Percentiles rank a stretch among this genome's conserved stretches.
Conservation (phyloP, 495 filamentous ascomycete genomes). For the Xylaria scruposa region DNA sequence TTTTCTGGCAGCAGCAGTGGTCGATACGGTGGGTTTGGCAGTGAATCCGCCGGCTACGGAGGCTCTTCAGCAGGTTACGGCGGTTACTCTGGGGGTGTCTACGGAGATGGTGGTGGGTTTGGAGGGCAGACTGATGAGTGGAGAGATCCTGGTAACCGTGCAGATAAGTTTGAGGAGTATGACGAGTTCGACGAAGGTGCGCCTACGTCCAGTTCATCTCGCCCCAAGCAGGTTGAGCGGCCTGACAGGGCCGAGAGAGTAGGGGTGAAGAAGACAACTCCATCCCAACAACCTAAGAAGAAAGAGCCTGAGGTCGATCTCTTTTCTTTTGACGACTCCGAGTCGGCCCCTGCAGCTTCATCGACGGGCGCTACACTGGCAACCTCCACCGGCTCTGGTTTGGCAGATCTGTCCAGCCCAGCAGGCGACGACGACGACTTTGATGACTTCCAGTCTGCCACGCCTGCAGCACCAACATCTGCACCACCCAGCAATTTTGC, state of each 20-base stretch:
- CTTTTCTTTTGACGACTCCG: constrained; percentile 83
- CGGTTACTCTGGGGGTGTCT: constrained; percentile 86
- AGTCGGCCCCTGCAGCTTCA: constrained; percentile 48
- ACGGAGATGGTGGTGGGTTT: constrained; percentile 91
- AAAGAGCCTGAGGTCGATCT: constrained; percentile 88
- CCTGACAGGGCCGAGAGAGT: constrained; percentile 37
- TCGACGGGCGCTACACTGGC: constrained; percentile 56
- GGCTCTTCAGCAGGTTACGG: constrained; percentile 71
- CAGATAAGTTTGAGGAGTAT: constrained; percentile 93
- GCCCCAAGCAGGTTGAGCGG: constrained; percentile 51
- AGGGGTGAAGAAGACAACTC: constrained; percentile 60
- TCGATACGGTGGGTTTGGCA: constrained; percentile 89
- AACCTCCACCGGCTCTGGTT: constrained; percentile 54
- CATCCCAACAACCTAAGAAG: constrained; percentile 67
- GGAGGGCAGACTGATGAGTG: constrained; percentile 73
- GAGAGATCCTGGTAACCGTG: constrained; percentile 56
- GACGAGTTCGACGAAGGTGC: constrained; percentile 90
- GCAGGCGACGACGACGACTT: constrained; percentile 88
- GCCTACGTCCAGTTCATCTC: constrained; percentile 50
- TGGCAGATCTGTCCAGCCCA: constrained; percentile 58
- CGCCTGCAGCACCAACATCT: constrained; percentile 56
- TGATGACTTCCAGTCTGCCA: constrained; percentile 96
- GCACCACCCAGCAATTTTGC: constrained; percentile 50
- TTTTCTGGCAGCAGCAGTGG: constrained; percentile 58
- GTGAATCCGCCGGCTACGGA: constrained; percentile 67